phyloP scores from a whole-genome alignment of 805 yeast genomes.

The Torulaspora gathmanii region DNA sequence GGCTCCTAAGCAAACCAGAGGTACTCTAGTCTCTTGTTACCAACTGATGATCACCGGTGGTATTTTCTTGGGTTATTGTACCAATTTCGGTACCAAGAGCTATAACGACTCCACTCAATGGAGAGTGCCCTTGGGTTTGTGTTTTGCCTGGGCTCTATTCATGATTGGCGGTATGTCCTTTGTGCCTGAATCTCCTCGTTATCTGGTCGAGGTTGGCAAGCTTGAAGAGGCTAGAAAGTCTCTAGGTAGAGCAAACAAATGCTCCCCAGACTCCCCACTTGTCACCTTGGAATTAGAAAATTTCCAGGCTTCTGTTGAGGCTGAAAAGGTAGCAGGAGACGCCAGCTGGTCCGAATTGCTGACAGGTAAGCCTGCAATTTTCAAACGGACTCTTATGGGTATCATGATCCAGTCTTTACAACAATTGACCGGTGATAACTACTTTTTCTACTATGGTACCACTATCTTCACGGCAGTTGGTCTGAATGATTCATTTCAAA shows the following conservation, averaged over 20 bases:
- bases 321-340: slow-evolving; percentile 55
- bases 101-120: slow-evolving; percentile 50
- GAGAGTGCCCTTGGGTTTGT: slow-evolving; percentile 66
- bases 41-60: slow-evolving; percentile 70
- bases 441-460: slow-evolving; percentile 63
- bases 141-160: slow-evolving; percentile 43
- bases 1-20: slow-evolving; percentile 47
- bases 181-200: slow-evolving; percentile 75
- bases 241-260: slow-evolving; percentile 55
- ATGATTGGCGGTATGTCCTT: slow-evolving; percentile 39
- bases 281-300: slow-evolving; percentile 53
- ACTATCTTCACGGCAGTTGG: slow-evolving; percentile 60
- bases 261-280: slow-evolving; percentile 48
- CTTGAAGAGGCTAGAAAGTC: slow-evolving; percentile 60
- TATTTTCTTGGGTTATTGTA: slow-evolving; percentile 71
- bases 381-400: slow-evolving; percentile 48
- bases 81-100: slow-evolving; percentile 52
- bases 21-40: slow-evolving; percentile 63
- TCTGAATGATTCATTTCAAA: slow-evolving; percentile 51
- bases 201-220: slow-evolving; percentile 49
- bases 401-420: slow-evolving; percentile 55
- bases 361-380: slow-evolving; percentile 63
- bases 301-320: slow-evolving; percentile 56
- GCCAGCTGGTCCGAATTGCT: slow-evolving; percentile 62
- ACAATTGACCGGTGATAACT: slow-evolving; percentile 63